Evolutionary conservation across 1,139 yeast genomes (phyloP).

Genomic region (Pichia sp.): DNA sequence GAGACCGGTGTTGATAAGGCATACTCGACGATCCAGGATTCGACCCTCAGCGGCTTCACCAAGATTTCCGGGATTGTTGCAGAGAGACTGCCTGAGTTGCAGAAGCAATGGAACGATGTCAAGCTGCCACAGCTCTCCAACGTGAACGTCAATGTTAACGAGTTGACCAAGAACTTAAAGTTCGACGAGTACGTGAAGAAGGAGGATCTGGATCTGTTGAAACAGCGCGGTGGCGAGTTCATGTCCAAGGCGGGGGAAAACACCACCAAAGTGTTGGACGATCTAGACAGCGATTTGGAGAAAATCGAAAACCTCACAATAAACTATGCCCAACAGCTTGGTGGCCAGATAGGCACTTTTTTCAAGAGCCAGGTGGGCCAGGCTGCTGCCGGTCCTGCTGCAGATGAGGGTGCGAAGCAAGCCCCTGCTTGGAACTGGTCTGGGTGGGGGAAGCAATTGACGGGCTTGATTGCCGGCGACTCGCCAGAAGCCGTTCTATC

Average conservation of each 20-base stretch:
- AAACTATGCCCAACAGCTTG: slow-evolving; percentile 44
- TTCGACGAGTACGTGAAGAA: slow-evolving; percentile 19
- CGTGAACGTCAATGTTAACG: slow-evolving; percentile 23
- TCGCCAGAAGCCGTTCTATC: slow-evolving; percentile 11
- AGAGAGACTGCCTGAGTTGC: slow-evolving; percentile 30
- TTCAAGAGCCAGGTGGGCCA: slow-evolving; percentile 31
- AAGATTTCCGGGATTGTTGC: slow-evolving; percentile 29
- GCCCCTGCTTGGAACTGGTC: slow-evolving; percentile 15
- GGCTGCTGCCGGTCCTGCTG: slow-evolving; percentile 16
- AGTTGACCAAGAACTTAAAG: slow-evolving; percentile 32
- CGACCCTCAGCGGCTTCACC: slow-evolving; percentile 38
- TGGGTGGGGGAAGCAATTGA: slow-evolving; percentile 14
- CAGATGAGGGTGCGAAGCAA: slow-evolving; percentile 7
- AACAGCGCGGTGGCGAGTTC: slow-evolving; percentile 36
- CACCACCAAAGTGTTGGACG: slow-evolving; percentile 59
- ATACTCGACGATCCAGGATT: slow-evolving; percentile 42
- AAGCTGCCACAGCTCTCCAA: slow-evolving; percentile 21
- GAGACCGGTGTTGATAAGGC: slow-evolving; percentile 54
- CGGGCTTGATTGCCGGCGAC: slow-evolving; percentile 10
- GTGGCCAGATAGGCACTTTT: slow-evolving; percentile 45
- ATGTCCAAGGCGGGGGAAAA: slow-evolving; percentile 36
- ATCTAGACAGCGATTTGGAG: slow-evolving; percentile 64
- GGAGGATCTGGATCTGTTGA: slow-evolving; percentile 36
- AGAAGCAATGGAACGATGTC: slow-evolving; percentile 14
- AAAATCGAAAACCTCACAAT: slow-evolving; percentile 63